phyloP scores from a whole-genome alignment of 164 flowering plant genomes.

The Macadamia integrifolia region DNA sequence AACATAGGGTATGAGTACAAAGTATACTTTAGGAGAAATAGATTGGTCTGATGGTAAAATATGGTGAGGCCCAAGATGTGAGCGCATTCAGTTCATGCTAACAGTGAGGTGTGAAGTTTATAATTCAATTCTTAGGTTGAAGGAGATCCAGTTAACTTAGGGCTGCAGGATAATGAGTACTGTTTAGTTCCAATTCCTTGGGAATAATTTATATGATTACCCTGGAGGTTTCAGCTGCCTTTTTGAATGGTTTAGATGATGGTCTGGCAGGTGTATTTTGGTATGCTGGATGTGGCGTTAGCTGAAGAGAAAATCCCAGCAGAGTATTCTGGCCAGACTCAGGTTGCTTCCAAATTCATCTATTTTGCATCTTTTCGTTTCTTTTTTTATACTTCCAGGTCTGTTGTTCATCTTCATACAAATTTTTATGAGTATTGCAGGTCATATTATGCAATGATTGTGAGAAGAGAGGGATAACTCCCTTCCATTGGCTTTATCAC shows the following conservation, averaged over 20 bases:
- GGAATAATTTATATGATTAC: too few relatives aligned
- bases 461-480: slow-evolving; percentile 64
- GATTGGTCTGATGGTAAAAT: too few relatives aligned
- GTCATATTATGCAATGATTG: slow-evolving; percentile 83
- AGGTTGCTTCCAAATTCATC: slow-evolving; percentile 38
- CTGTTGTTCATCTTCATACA: neutral
- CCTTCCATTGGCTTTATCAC: slow-evolving; percentile 79
- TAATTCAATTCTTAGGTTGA: too few relatives aligned
- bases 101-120: too few relatives aligned
- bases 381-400: neutral
- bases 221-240: neutral
- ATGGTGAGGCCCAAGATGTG: too few relatives aligned
- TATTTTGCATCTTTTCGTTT: neutral
- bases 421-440: slow-evolving; percentile 31
- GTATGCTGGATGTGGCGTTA: slow-evolving; percentile 71
- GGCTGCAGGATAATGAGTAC: too few relatives aligned
- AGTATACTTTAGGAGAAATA: too few relatives aligned
- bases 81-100: too few relatives aligned
- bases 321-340: slow-evolving; percentile 58
- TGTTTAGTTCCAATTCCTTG: too few relatives aligned
- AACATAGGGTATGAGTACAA: too few relatives aligned
- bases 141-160: too few relatives aligned
- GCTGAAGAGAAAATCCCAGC: slow-evolving; percentile 72
- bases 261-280: slow-evolving; percentile 62
- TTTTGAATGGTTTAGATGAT: slow-evolving; percentile 4